phyloP scores from a whole-genome alignment of 345 rosid species.

The Geranium rotundifolium region DNA sequence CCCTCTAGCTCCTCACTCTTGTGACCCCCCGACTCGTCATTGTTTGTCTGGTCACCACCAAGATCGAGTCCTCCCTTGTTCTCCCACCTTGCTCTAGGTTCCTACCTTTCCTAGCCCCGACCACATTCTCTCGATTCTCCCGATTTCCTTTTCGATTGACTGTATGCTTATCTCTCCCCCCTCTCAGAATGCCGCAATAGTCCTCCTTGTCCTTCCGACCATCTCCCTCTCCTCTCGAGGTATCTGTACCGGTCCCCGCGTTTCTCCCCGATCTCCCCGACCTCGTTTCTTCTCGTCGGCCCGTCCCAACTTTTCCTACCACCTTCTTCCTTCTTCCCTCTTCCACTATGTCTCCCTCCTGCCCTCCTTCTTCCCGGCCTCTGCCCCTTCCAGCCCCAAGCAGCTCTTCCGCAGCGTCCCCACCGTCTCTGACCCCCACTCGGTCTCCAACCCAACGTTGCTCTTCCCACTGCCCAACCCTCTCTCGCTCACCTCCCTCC shows the following conservation, averaged over 20 bases:
- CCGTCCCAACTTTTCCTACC: neutral
- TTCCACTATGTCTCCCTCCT: neutral
- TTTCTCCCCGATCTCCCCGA: neutral
- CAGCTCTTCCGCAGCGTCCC: too few relatives aligned
- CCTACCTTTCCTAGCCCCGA: too few relatives aligned
- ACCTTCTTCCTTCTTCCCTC: neutral
- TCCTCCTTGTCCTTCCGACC: neutral
- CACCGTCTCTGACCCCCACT: too few relatives aligned
- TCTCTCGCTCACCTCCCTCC: neutral
- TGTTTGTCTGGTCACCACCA: too few relatives aligned
- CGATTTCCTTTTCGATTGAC: too few relatives aligned
- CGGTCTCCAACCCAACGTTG: neutral
- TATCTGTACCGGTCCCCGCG: neutral
- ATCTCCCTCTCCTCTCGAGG: neutral
- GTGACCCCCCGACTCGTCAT: too few relatives aligned
- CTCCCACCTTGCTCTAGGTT: too few relatives aligned
- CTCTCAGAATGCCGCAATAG: too few relatives aligned
- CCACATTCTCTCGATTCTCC: too few relatives aligned
- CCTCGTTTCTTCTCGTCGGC: neutral
- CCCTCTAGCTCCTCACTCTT: too few relatives aligned
- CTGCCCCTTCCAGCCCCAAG: neutral
- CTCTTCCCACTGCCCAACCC: neutral
- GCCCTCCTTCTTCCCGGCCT: neutral
- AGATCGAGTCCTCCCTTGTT: too few relatives aligned
- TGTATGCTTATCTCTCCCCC: too few relatives aligned